Evolutionary conservation across 306 rosid genomes (phyloP).

Genomic region (Cotoneaster glaucophyllus): DNA sequence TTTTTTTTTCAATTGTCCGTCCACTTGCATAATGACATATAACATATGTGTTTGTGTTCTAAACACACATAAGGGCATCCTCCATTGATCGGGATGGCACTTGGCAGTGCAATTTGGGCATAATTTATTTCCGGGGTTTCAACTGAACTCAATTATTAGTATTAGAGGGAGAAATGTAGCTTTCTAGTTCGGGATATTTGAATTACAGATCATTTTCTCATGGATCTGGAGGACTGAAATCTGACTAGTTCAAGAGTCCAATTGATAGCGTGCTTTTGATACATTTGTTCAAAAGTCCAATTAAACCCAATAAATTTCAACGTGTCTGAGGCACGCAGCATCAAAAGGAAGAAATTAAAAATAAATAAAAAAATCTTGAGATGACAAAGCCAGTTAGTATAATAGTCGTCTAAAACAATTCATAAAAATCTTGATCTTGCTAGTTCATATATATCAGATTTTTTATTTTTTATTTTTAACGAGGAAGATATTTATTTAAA

Average conservation of each 20-base stretch:
- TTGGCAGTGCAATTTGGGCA: neutral
- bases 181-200: neutral
- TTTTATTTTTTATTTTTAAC: no score
- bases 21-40: no score
- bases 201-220: neutral
- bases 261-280: neutral
- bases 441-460: no score
- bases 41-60: fast-evolving
- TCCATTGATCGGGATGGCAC: neutral
- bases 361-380: neutral
- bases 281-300: neutral
- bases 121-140: neutral
- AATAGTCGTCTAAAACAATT: neutral
- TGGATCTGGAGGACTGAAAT: neutral
- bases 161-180: neutral
- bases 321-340: neutral
- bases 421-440: neutral
- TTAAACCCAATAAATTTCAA: neutral
- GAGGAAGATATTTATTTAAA: no score
- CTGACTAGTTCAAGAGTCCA: neutral
- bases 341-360: neutral
- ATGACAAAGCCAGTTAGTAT: neutral
- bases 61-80: no score
- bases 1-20: no score
- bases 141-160: neutral